A percentile compares a stretch with the other conserved stretches of the same genome.
Evolutionary conservation across 2,329 filamentous ascomycete genomes (phyloP).

Genomic region (Polytolypa hystricis): DNA sequence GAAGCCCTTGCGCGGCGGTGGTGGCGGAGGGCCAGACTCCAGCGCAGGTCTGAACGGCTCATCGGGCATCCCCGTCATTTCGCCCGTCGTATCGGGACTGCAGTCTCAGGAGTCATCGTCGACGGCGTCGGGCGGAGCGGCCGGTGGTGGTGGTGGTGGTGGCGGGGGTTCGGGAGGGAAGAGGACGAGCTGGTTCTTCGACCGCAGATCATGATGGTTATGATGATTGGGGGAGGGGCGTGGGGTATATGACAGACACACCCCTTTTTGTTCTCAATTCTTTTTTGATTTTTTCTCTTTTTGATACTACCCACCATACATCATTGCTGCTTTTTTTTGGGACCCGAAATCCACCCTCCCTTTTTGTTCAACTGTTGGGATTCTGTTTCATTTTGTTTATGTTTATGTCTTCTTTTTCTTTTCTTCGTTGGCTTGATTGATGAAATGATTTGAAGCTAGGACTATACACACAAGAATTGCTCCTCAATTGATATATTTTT

Average conservation of each 20-base stretch:
- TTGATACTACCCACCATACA: no score
- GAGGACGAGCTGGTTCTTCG: slow-evolving; percentile 46
- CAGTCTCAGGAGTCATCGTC: slow-evolving; percentile 59
- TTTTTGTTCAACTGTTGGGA: no score
- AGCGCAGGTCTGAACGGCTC: slow-evolving; percentile 23
- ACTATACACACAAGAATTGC: not conserved
- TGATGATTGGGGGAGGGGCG: not conserved
- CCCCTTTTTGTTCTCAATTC: not conserved
- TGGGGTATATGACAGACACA: not conserved
- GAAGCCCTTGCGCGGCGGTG: slow-evolving; percentile 50
- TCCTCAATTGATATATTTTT: not conserved
- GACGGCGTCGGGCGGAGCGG: slow-evolving; percentile 40
- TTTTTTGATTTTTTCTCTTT: not conserved
- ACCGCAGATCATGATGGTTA: slow-evolving; percentile 28
- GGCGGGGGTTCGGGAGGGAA: no score
- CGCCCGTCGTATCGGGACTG: slow-evolving; percentile 31
- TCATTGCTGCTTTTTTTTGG: not conserved
- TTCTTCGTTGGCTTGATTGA: not conserved
- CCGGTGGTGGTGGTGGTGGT: no score
- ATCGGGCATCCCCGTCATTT: slow-evolving; percentile 21
- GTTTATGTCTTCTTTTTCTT: not conserved
- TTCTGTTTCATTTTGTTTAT: not conserved
- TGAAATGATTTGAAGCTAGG: not conserved
- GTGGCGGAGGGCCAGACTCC: slow-evolving; percentile 21
- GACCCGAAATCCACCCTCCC: no score